Evolutionary conservation across 2,329 filamentous ascomycete genomes (phyloP), one percentile per base, ranked within the genome.

Genomic region (Didymellaceae sp.): DNA sequence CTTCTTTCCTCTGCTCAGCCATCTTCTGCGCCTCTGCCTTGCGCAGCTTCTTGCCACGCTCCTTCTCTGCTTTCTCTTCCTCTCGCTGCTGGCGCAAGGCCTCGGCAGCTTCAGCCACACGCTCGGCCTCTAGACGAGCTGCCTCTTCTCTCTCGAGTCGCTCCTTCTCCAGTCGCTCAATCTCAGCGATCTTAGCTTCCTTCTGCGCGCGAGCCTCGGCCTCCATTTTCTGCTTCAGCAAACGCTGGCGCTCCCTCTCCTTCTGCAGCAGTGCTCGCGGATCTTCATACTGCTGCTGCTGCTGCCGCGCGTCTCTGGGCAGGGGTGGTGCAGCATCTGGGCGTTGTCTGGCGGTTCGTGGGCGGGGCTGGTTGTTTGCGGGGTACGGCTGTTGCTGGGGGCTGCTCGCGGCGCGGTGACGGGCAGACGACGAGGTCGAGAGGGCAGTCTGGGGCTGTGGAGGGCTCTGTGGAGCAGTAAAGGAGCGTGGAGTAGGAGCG

Each of bases 221-320:
- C 28, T 67, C 68, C 14, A 71, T 52, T 40, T 57, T 64, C 44
- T 68, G 62, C 47, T 65, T 63, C 43, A 71, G 35, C 42, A 62
- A 54, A 7, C 62, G 61, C 55, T 72, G 67, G 34, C 66, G 59
- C 50, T 70, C 66, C 16, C 57, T 56, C 41, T 72, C 70, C 20
- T 56, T 66, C 31, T 66, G 63, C 45, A 75, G 55, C 7, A 73
- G 41, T 40, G 64, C 54, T 31, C 66, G 63, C 17, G 71, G 71
- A 44, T 70, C 64, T 11, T 72, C 69, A 22, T 68, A 61, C 22
- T 66, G 57, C n/a, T 47, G 32, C 38, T 67, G 48, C 13, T 60
- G 65, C 48, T 61, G 58, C n/a, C 52, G 55, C 14, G 49, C 42
- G 13, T 54, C 53, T 28, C 49, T 55, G 6, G 61, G 55, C 20